Percentiles rank a stretch among this genome's conserved stretches.
phyloP scores from a whole-genome alignment of 2,329 filamentous ascomycete genomes.

The Fusarium acutatum region DNA sequence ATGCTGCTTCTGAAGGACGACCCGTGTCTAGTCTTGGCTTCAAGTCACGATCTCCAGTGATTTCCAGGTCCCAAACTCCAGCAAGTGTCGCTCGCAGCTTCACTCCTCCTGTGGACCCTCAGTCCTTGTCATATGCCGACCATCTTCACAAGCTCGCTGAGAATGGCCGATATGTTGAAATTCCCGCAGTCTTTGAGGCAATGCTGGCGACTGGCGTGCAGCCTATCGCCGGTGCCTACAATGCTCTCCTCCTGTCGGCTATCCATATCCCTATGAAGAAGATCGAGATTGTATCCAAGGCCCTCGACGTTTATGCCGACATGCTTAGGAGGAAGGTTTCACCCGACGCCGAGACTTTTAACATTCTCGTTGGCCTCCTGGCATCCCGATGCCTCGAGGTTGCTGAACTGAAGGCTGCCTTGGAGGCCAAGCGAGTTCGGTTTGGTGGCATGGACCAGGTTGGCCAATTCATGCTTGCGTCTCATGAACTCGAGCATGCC shows the following conservation, averaged over 20 bases:
- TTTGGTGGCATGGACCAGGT: slow-evolving; percentile 87
- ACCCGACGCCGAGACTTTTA: slow-evolving; percentile 86
- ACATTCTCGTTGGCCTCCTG: slow-evolving; percentile 84
- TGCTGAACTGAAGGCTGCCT: slow-evolving; percentile 71
- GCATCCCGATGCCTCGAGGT: slow-evolving; percentile 84
- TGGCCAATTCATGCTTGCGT: slow-evolving; percentile 87
- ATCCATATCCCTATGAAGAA: slow-evolving; percentile 82
- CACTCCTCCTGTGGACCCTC: slow-evolving; percentile 68
- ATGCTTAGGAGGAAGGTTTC: slow-evolving; percentile 88
- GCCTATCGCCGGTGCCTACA: slow-evolving; percentile 89
- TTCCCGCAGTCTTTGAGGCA: slow-evolving; percentile 88
- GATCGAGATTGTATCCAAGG: slow-evolving; percentile 87
- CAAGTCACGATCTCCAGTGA: slow-evolving; percentile 50
- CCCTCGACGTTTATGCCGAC: slow-evolving; percentile 93
- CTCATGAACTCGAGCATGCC: slow-evolving; percentile 85
- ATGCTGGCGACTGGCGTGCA: slow-evolving; percentile 85
- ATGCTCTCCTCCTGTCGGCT: slow-evolving; percentile 84
- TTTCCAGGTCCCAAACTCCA: slow-evolving; percentile 54
- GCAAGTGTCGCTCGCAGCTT: slow-evolving; percentile 62
- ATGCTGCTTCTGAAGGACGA: slow-evolving; percentile 50
- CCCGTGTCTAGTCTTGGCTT: slow-evolving; percentile 53
- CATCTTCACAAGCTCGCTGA: slow-evolving; percentile 80
- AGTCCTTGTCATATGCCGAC: slow-evolving; percentile 77
- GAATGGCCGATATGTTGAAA: slow-evolving; percentile 80
- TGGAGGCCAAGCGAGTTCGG: slow-evolving; percentile 84